Evolutionary conservation across 179 eudicot species (phyloP), one percentile per base, ranked within the genome.

Genomic region (Vitellaria paradoxa): DNA sequence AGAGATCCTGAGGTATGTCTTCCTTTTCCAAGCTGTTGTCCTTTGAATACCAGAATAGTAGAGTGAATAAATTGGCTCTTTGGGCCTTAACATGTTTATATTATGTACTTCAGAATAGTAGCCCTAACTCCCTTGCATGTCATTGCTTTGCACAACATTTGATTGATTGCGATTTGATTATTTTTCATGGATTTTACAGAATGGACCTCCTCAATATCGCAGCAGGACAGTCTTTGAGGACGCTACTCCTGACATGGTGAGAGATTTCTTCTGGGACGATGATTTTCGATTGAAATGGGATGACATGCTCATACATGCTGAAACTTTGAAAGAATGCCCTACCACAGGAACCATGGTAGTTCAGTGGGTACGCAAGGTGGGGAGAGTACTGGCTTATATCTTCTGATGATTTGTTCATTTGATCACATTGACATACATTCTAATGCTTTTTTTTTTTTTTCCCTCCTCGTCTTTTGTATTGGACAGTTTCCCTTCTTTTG

Each of bases 401-500:
- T 53, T 52, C 21, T 75, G 9, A 30, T 24, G 72, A 37, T 55
- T 52, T 74, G 20, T 61, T 61, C 45, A 45, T 57, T 60, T 21
- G 55, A 21, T 47, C 40, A 24, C 23, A 37, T 52, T 37, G 75
- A 50, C 75, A n/a, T 55, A 56, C 26, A 8, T 21, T 80, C 9
- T 76, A 5, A 65, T 23, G 7, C 45, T 21, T 6, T 7, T n/a
- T 14, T 21, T 6, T 7, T n/a, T 14, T 5, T 5, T 20, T 66
- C 55, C 15, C 2, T 73, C 42, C 20, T 78, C 2, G 1, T 30
- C 37, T 20, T 80, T 72, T 72, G 62, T 50, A 62, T 73, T 42
- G 71, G 26, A 23, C 92, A 89, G 92, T 89, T 89, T 78, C 92
- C 92, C 9, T 89, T 89, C 82, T 89, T 89, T 61, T 89, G 92